Evolutionary conservation across 345 rosid genomes (phyloP).

Genomic region (Balakata baccata): DNA sequence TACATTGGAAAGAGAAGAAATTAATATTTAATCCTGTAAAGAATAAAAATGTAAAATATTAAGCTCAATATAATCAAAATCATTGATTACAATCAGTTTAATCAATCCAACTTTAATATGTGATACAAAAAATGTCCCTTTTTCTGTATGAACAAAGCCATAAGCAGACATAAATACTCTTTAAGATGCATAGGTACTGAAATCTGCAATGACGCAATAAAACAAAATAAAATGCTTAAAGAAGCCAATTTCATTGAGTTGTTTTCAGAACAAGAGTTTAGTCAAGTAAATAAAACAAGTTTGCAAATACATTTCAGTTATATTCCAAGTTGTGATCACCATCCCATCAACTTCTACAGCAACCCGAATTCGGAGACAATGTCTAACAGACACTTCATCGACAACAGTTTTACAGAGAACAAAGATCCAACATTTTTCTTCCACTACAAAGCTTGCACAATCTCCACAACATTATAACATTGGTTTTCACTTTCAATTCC

Average conservation of each 20-base stretch:
- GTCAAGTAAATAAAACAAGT: not conserved
- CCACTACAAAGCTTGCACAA: not conserved
- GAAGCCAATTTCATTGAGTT: not conserved
- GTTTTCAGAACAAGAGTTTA: not conserved
- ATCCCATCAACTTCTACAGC: not conserved
- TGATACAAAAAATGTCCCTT: not conserved
- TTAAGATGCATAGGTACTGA: not conserved
- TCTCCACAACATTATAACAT: not conserved
- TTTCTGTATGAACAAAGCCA: not conserved
- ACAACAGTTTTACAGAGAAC: too few relatives aligned
- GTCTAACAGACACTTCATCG: not conserved
- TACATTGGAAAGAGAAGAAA: not conserved
- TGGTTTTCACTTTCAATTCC: not conserved
- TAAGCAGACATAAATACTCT: not conserved
- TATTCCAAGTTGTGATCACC: not conserved
- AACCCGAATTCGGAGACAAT: not conserved
- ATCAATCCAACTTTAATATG: not conserved
- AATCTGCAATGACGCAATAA: not conserved
- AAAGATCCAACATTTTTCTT: constrained; percentile 6
- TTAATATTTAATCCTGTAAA: not conserved
- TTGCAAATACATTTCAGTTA: not conserved
- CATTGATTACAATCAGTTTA: not conserved
- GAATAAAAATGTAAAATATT: not conserved
- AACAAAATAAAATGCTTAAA: not conserved
- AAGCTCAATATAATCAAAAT: not conserved